Evolutionary conservation across 805 yeast genomes (phyloP).

Genomic region (Candida verbasci): DNA sequence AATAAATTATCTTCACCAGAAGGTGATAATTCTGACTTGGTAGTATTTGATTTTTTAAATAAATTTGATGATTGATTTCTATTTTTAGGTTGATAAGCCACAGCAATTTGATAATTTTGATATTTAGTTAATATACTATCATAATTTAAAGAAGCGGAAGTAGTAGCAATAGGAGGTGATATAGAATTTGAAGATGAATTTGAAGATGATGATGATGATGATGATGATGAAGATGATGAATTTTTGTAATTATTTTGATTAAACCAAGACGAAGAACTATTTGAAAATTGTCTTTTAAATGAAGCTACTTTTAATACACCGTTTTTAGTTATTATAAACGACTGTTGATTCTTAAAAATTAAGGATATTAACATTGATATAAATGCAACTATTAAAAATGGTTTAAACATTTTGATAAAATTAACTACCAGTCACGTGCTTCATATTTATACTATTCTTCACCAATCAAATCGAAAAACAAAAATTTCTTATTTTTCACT

Average conservation of each 20-base stretch:
- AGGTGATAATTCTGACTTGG: constrained; percentile 41
- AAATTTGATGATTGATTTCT: constrained; percentile 46
- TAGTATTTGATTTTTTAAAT: constrained; percentile 25
- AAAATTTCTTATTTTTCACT: too few relatives aligned
- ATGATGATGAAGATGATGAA: constrained; percentile 18
- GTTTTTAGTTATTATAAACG: neutral
- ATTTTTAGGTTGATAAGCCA: constrained; percentile 72
- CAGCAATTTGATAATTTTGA: constrained; percentile 51
- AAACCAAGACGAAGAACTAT: constrained; percentile 5
- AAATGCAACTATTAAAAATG: constrained; percentile 12
- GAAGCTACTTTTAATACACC: neutral
- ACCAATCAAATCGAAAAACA: constrained; percentile 5
- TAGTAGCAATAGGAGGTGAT: constrained; percentile 17
- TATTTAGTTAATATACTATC: constrained; percentile 16
- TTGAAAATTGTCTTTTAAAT: constrained; percentile 2
- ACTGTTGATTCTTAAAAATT: constrained; percentile 2
- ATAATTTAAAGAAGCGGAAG: constrained; percentile 15
- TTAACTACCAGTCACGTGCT: too few relatives aligned
- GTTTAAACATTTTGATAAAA: constrained; percentile 7
- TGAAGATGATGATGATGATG: constrained; percentile 19
- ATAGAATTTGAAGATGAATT: constrained; percentile 6
- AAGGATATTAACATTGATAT: constrained; percentile 16
- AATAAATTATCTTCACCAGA: constrained; percentile 79
- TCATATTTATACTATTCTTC: neutral
- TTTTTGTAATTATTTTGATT: constrained; percentile 9